Percentiles rank a stretch among this genome's conserved stretches.
Conservation (phyloP, 352 stramenopile genomes). For the Globisporangium nagaii region DNA sequence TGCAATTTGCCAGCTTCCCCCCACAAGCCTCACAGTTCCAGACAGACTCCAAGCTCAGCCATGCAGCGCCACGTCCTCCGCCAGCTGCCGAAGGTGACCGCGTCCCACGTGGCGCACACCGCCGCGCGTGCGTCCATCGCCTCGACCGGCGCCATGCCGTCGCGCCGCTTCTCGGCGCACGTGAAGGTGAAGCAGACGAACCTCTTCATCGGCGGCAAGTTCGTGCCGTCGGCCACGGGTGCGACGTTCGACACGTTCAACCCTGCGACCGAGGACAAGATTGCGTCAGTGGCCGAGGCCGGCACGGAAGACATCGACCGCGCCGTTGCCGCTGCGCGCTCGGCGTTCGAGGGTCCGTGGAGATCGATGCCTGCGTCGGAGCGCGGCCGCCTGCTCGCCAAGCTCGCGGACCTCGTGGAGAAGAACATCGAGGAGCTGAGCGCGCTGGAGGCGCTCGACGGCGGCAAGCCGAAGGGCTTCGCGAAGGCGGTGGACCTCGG, state of each 20-base stretch:
- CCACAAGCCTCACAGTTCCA: neutral
- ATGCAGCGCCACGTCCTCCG: constrained; percentile 54
- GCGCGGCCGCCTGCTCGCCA: constrained; percentile 32
- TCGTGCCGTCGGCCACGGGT: constrained; percentile 58
- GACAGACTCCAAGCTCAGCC: neutral
- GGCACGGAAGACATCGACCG: constrained; percentile 57
- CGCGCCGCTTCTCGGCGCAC: constrained; percentile 28
- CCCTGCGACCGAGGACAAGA: constrained; percentile 79
- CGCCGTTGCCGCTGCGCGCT: constrained; percentile 61
- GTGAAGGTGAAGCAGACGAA: constrained; percentile 49
- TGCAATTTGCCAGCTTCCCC: constrained; percentile 7
- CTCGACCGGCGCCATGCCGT: constrained; percentile 16
- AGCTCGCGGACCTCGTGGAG: constrained; percentile 42
- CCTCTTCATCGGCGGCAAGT: constrained; percentile 85
- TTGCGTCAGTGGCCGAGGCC: constrained; percentile 59
- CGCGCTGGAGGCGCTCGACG: constrained; percentile 91
- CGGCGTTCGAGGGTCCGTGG: constrained; percentile 72
- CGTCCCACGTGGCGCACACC: constrained; percentile 7
- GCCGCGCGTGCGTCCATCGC: constrained; percentile 11
- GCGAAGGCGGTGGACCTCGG: constrained; percentile 79
- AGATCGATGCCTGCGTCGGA: constrained; percentile 36
- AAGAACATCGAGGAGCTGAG: constrained; percentile 56
- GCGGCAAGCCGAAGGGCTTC: constrained; percentile 90
- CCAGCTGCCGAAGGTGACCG: constrained; percentile 23
- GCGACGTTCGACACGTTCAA: constrained; percentile 79